Percentiles rank a stretch among this genome's conserved stretches.
phyloP scores from a whole-genome alignment of 1,139 yeast species.

The Saccharomyces hybrid region DNA sequence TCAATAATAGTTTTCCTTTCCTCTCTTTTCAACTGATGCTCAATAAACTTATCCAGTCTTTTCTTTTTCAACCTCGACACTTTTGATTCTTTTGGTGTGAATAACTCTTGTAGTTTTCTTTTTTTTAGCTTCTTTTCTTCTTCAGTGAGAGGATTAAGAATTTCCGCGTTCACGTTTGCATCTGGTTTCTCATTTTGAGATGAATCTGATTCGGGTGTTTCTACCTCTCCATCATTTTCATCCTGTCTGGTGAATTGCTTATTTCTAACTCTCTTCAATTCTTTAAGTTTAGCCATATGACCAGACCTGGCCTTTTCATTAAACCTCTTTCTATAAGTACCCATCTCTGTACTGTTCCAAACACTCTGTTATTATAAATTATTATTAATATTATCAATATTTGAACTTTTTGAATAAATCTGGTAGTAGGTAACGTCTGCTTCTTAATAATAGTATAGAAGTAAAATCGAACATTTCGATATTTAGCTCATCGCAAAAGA shows the following conservation, averaged over 20 bases:
- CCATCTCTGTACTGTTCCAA: constrained; percentile 42
- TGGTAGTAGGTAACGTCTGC: no score
- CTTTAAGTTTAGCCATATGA: constrained; percentile 72
- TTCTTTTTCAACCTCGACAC: constrained; percentile 69
- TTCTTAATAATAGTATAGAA: no score
- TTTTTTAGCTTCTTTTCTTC: constrained; percentile 59
- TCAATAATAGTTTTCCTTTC: constrained; percentile 74
- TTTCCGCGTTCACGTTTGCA: constrained; percentile 35
- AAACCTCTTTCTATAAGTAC: constrained; percentile 70
- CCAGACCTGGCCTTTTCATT: constrained; percentile 84
- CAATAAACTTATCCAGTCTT: constrained; percentile 67
- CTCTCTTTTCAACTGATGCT: constrained; percentile 82
- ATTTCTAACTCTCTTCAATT: constrained; percentile 59
- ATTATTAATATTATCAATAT: no score
- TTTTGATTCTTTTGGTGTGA: constrained; percentile 52
- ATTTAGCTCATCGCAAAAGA: no score
- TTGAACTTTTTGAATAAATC: no score
- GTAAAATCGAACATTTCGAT: no score
- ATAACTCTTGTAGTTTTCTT: constrained; percentile 48
- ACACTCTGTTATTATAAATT: neutral
- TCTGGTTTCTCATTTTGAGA: constrained; percentile 1
- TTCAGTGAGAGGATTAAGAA: constrained; percentile 41
- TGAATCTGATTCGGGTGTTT: constrained; percentile 16
- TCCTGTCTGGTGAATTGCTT: constrained; percentile 53
- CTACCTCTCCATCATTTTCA: constrained; percentile 27